Percentiles rank a stretch among this genome's conserved stretches.
phyloP scores from a whole-genome alignment of 2,329 filamentous ascomycete genomes.

The Colletotrichum graminicola region DNA sequence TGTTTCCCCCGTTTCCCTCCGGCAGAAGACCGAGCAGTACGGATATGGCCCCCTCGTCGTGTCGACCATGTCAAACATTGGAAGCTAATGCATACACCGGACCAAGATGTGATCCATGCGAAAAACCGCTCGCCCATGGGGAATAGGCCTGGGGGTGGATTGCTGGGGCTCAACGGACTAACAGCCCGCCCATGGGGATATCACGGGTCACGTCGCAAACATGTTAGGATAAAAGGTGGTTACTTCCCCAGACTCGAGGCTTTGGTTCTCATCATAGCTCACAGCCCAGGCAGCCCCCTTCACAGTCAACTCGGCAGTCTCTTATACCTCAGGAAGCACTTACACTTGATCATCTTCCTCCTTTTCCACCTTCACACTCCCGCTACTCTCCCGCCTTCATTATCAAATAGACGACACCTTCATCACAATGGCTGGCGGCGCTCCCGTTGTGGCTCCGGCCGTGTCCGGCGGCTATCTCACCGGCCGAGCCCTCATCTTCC shows the following conservation, averaged over 20 bases:
- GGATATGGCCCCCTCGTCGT: not conserved
- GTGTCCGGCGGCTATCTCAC: slow-evolving; percentile 54
- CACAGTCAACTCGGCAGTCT: not conserved
- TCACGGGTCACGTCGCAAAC: not conserved
- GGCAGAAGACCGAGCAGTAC: not conserved
- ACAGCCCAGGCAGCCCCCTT: slow-evolving; percentile 11
- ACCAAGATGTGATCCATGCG: slow-evolving; percentile 12
- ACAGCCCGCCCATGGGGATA: slow-evolving; percentile 21
- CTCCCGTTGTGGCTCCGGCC: slow-evolving; percentile 52
- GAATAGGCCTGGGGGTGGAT: slow-evolving; percentile 27
- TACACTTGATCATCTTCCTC: not conserved
- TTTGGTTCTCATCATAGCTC: slow-evolving; percentile 25
- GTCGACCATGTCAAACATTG: not conserved
- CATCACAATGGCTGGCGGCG: slow-evolving; percentile 55
- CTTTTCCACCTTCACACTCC: not conserved
- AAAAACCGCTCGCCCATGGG: not conserved
- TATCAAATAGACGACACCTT: not conserved
- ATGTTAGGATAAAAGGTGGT: slow-evolving; percentile 25
- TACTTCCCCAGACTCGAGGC: slow-evolving; percentile 11
- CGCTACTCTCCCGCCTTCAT: too few relatives aligned
- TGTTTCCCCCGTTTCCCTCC: not conserved
- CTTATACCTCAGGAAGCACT: slow-evolving; percentile 3
- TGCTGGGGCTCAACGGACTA: slow-evolving; percentile 17
- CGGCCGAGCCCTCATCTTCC: slow-evolving; percentile 58
- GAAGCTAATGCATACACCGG: slow-evolving; percentile 12